phyloP scores from a whole-genome alignment of 2,329 filamentous ascomycete species.

The Fusarium tuaranense region DNA sequence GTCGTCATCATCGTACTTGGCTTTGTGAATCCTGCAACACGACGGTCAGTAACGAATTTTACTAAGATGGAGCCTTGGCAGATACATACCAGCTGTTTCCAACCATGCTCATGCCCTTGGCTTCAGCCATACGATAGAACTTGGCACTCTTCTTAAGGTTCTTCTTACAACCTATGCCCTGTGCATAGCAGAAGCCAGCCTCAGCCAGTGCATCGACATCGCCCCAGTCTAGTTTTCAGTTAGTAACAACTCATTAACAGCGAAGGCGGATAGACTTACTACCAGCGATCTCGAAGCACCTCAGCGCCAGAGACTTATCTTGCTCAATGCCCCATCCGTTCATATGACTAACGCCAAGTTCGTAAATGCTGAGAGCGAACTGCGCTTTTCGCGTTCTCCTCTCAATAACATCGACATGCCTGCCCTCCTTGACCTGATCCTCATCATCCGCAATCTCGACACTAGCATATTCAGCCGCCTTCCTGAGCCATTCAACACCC shows the following conservation, averaged over 20 bases:
- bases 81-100: constrained; percentile 92
- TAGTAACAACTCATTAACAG: constrained; percentile 18
- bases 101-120: constrained; percentile 96
- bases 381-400: constrained; percentile 89
- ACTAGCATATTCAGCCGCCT: constrained; percentile 86
- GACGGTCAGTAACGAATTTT: constrained; percentile 2
- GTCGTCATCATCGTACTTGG: constrained; percentile 87
- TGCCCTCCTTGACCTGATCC: constrained; percentile 71
- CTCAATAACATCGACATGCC: constrained; percentile 74
- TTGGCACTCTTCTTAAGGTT: constrained; percentile 93
- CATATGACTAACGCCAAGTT: constrained; percentile 95
- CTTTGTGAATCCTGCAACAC: constrained; percentile 86
- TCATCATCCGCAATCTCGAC: constrained; percentile 88
- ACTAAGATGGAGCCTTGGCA: background rate
- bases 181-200: constrained; percentile 94
- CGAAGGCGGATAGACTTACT: constrained; percentile 60
- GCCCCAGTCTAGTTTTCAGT: constrained; percentile 76
- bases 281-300: constrained; percentile 96
- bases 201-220: constrained; percentile 95
- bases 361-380: constrained; percentile 95
- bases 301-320: constrained; percentile 86
- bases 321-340: constrained; percentile 98
- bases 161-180: constrained; percentile 95
- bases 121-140: constrained; percentile 90
- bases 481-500: constrained; percentile 91